Conservation (phyloP, 2,329 filamentous ascomycete genomes). For the Fusarium secorum region DNA sequence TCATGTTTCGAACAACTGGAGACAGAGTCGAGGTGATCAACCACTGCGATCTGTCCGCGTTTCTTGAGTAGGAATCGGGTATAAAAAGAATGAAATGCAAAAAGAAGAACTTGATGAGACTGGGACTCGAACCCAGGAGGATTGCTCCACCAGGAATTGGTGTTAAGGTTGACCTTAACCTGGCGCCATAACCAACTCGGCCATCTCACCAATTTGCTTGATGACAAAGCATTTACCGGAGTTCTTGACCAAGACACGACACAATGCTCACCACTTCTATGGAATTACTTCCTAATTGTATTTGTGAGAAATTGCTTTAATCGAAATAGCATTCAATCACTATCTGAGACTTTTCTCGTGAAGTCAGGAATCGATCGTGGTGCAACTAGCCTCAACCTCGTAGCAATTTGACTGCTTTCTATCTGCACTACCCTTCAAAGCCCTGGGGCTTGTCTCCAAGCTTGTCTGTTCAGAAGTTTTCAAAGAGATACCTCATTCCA, state of each 20-base stretch:
- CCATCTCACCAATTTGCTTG: conserved; percentile 26
- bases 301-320: accelerated
- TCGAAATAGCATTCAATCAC: background rate
- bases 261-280: background rate
- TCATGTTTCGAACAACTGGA: conserved; percentile 4
- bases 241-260: accelerated
- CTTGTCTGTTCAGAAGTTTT: background rate
- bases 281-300: accelerated
- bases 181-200: conserved; percentile 33
- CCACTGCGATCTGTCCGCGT: background rate
- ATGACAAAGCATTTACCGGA: conserved; percentile 1
- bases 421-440: accelerated
- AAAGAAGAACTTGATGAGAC: conserved; percentile 19
- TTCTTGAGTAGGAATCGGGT: accelerated
- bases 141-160: conserved; percentile 32
- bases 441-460: accelerated
- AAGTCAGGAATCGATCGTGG: background rate
- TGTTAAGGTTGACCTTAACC: conserved; percentile 33
- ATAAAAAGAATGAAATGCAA: background rate
- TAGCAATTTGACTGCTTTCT: background rate
- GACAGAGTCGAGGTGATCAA: conserved; percentile 1
- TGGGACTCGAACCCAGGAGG: conserved; percentile 32
- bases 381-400: accelerated
- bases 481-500: conserved; percentile 51
- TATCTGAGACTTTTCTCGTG: background rate